A percentile compares a stretch with the other conserved stretches of the same genome.
Evolutionary conservation across 140 eudicot species (phyloP).

Genomic region (Cichorium intybus): DNA sequence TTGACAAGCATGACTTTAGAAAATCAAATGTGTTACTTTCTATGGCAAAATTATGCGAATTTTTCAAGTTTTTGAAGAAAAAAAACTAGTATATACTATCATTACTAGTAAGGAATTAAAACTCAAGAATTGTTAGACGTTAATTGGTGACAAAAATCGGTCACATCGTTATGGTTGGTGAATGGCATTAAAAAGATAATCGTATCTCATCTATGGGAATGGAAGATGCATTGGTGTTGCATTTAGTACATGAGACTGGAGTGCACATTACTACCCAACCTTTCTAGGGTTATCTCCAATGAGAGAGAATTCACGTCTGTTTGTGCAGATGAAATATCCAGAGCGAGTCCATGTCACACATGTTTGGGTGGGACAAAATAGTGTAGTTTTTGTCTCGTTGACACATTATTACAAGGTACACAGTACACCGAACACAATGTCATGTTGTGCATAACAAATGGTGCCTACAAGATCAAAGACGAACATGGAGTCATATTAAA

Average conservation of each 20-base stretch:
- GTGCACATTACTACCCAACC: too few relatives aligned
- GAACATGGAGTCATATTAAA: conserved; percentile 14
- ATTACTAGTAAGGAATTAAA: neutral
- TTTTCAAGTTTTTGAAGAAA: neutral
- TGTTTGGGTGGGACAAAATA: neutral
- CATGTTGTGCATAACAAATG: too few relatives aligned
- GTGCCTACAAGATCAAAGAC: neutral
- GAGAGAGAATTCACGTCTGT: neutral
- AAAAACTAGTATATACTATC: neutral
- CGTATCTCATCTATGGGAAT: conserved; percentile 8
- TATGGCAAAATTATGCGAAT: neutral
- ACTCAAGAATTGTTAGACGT: neutral
- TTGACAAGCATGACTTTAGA: neutral
- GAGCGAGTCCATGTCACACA: neutral
- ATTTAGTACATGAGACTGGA: too few relatives aligned
- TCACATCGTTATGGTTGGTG: neutral
- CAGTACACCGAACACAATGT: too few relatives aligned
- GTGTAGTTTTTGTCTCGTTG: neutral
- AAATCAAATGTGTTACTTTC: conserved; percentile 3
- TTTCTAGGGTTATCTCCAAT: neutral
- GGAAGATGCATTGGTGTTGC: neutral
- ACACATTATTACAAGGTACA: too few relatives aligned
- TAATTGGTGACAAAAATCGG: neutral
- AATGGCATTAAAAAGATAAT: conserved; percentile 7
- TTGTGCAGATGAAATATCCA: neutral